Conservation (phyloP, 2,329 filamentous ascomycete species). For the Aureobasidium subglaciale region DNA sequence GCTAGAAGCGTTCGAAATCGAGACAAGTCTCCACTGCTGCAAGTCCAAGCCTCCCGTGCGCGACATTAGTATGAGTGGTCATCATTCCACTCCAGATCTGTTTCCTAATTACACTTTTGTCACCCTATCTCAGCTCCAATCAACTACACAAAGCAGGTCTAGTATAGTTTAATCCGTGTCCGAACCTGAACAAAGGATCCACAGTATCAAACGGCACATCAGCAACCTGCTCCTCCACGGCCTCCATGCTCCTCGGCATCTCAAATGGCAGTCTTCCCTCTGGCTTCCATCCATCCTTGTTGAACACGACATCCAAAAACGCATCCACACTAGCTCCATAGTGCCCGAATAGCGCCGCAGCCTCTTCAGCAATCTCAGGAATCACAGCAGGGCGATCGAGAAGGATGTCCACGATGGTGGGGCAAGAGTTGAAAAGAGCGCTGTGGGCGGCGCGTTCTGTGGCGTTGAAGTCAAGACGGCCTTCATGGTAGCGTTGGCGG, state of each 20-base stretch:
- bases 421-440: neutral
- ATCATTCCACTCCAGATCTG: too few species aligned
- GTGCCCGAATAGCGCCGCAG: neutral
- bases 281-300: neutral
- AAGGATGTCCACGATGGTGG: neutral
- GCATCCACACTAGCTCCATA: conserved; percentile 8
- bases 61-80: too few species aligned
- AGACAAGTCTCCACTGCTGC: too few species aligned
- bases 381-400: conserved; percentile 3
- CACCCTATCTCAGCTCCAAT: too few species aligned
- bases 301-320: conserved; percentile 10
- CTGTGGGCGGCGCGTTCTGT: neutral
- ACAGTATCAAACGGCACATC: conserved; percentile 9
- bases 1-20: too few species aligned
- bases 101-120: too few species aligned
- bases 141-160: neutral
- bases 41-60: too few species aligned
- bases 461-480: neutral
- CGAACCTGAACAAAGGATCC: conserved; percentile 1
- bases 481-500: conserved; percentile 8
- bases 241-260: neutral
- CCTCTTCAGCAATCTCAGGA: neutral
- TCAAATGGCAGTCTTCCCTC: conserved; percentile 5
- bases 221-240: neutral
- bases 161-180: neutral